phyloP scores from a whole-genome alignment of 441 rosid species.

The Croton laevigatus region DNA sequence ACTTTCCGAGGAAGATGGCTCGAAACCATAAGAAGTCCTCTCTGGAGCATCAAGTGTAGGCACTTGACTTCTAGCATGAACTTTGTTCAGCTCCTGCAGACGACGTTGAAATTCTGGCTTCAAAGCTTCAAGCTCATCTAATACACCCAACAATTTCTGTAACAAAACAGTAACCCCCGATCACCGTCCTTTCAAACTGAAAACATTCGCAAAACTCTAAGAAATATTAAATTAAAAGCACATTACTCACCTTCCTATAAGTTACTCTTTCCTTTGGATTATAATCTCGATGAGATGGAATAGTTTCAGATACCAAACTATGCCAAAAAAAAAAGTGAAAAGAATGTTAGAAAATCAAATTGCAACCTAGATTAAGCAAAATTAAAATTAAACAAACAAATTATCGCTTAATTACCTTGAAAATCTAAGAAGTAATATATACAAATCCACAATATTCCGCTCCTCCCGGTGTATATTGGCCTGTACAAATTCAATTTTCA shows the following conservation, averaged over 20 bases:
- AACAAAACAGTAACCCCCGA: slow-evolving; percentile 20
- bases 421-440: slow-evolving; percentile 84
- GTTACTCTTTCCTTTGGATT: slow-evolving; percentile 53
- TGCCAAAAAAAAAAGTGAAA: slow-evolving; percentile 11
- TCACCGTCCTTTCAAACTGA: not conserved
- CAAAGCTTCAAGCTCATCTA: slow-evolving; percentile 78
- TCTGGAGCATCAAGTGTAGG: slow-evolving; percentile 38
- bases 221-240: slow-evolving; percentile 4
- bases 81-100: slow-evolving; percentile 52
- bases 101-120: slow-evolving; percentile 65
- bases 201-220: not conserved
- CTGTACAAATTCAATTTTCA: slow-evolving; percentile 29
- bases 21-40: slow-evolving; percentile 32
- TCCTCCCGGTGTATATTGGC: slow-evolving; percentile 77
- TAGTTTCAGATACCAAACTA: slow-evolving; percentile 66
- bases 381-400: not conserved
- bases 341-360: slow-evolving; percentile 16
- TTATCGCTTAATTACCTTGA: slow-evolving; percentile 52
- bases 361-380: not conserved
- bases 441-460: slow-evolving; percentile 87
- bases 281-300: slow-evolving; percentile 87
- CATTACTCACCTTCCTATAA: slow-evolving; percentile 62
- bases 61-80: slow-evolving; percentile 27
- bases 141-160: slow-evolving; percentile 62
- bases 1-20: slow-evolving; percentile 42